Evolutionary conservation across 495 filamentous ascomycete genomes (phyloP).

Genomic region (Hyphodiscus hymeniophilus): DNA sequence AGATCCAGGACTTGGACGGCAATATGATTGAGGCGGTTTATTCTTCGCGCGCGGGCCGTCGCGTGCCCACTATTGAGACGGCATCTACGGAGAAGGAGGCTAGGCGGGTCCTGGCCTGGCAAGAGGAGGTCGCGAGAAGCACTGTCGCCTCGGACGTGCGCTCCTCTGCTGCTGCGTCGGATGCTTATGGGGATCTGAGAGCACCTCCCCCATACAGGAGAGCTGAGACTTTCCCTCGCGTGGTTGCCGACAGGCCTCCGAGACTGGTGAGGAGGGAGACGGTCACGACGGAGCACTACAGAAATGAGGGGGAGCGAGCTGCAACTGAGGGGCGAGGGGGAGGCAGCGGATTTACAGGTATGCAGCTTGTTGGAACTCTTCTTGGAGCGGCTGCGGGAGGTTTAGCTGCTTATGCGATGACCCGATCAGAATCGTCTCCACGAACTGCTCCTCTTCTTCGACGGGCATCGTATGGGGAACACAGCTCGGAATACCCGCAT

Average conservation of each 20-base stretch:
- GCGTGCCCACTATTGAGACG: slow-evolving; percentile 4
- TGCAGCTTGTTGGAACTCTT: slow-evolving; percentile 45
- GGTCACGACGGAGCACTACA: slow-evolving; percentile 13
- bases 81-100: slow-evolving; percentile 33
- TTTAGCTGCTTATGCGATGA: slow-evolving; percentile 68
- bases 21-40: slow-evolving; percentile 42
- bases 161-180: neutral
- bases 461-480: slow-evolving; percentile 1
- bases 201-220: slow-evolving; percentile 15
- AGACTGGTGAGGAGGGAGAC: slow-evolving; percentile 13
- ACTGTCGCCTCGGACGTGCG: neutral
- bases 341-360: slow-evolving; percentile 9
- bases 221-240: slow-evolving; percentile 19
- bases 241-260: neutral
- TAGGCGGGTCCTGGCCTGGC: slow-evolving; percentile 42
- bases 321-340: neutral
- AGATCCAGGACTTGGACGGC: slow-evolving; percentile 39
- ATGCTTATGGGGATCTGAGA: neutral
- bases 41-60: slow-evolving; percentile 8
- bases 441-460: neutral
- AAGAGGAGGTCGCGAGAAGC: slow-evolving; percentile 32
- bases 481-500: neutral
- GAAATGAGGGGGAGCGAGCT: neutral
- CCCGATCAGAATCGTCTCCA: slow-evolving; percentile 18
- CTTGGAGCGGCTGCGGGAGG: slow-evolving; percentile 72